Conservation (phyloP, 768 basidiomycete genomes). For the Pulveroboletus sp. region DNA sequence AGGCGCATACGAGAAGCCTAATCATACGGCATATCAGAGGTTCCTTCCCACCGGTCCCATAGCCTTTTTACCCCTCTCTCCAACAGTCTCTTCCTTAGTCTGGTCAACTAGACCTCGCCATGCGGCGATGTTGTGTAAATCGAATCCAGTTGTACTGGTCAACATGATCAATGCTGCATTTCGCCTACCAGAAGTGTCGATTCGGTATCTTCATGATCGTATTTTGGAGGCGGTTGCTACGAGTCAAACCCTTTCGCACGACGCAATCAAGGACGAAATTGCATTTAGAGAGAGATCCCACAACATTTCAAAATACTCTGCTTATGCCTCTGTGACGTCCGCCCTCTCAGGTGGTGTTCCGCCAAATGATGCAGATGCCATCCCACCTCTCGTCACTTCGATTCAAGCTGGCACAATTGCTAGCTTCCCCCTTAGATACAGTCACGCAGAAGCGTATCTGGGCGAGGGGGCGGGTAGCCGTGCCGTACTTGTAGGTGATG, state of each 20-base stretch:
- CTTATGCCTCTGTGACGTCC: slow-evolving; percentile 48
- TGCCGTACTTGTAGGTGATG: slow-evolving; percentile 91
- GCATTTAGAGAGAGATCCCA: slow-evolving; percentile 71
- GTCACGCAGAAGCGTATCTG: slow-evolving; percentile 82
- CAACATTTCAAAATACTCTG: slow-evolving; percentile 56
- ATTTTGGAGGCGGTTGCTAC: slow-evolving; percentile 50
- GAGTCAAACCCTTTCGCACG: slow-evolving; percentile 42
- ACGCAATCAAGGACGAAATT: slow-evolving; percentile 58
- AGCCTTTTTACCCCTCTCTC: slow-evolving; percentile 86
- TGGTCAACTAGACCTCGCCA: slow-evolving; percentile 86
- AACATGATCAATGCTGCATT: slow-evolving; percentile 89
- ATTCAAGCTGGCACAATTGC: slow-evolving; percentile 74
- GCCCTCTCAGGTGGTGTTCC: slow-evolving; percentile 45
- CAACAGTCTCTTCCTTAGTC: slow-evolving; percentile 78
- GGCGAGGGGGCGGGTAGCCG: slow-evolving; percentile 63
- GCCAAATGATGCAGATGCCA: slow-evolving; percentile 50
- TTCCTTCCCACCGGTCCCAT: slow-evolving; percentile 95
- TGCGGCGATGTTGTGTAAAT: slow-evolving; percentile 64
- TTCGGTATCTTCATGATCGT: slow-evolving; percentile 60
- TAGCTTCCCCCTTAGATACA: slow-evolving; percentile 85
- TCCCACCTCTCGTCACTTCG: slow-evolving; percentile 72
- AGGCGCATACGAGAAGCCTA: slow-evolving; percentile 54
- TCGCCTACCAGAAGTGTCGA: slow-evolving; percentile 69
- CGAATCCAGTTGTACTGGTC: slow-evolving; percentile 58
- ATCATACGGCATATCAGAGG: slow-evolving; percentile 85